These are phyloP conservation scores for Hypholoma fasciculare DNA, from an alignment of 768 basidiomycete species.

Conservation along the genomic window DNA sequence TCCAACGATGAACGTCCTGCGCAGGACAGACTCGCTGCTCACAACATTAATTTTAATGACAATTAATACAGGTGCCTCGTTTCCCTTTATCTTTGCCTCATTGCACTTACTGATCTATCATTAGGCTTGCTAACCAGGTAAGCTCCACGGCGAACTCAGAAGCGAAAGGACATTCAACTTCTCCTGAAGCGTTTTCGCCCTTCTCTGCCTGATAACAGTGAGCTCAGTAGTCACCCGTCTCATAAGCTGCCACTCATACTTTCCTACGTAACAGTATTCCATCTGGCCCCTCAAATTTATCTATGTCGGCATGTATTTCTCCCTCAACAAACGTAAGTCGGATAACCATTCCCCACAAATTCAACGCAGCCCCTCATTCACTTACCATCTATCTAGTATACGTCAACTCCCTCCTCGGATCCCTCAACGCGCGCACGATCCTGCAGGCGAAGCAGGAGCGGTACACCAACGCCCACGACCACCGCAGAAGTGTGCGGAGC, in stretches of 20 bases:
- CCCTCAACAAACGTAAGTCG: slow-evolving; percentile 23
- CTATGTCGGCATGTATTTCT: slow-evolving; percentile 26
- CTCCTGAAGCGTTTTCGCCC: background rate
- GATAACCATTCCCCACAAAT: background rate
- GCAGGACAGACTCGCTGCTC: background rate
- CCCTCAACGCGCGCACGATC: slow-evolving; percentile 14
- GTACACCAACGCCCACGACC: background rate
- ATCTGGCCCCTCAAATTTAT: slow-evolving; percentile 25
- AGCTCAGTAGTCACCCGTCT: no score
- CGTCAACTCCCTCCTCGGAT: slow-evolving; percentile 19
- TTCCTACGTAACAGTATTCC: slow-evolving; percentile 16
- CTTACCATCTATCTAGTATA: slow-evolving; percentile 14
- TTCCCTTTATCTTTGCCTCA: background rate
- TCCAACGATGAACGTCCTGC: no score
- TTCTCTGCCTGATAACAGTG: background rate
- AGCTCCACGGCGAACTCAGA: background rate
- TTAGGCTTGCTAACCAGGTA: background rate
- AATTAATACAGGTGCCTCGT: background rate
- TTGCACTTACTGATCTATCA: no score
- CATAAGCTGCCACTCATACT: background rate
- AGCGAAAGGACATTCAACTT: background rate
- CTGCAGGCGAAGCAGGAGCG: slow-evolving; percentile 5
- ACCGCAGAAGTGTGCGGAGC: background rate
- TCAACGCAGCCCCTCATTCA: background rate
- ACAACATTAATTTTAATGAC: background rate